Evolutionary conservation across 2,329 filamentous ascomycete genomes (phyloP), one percentile per base, ranked within the genome.

Genomic region (Elsinoe perseae): DNA sequence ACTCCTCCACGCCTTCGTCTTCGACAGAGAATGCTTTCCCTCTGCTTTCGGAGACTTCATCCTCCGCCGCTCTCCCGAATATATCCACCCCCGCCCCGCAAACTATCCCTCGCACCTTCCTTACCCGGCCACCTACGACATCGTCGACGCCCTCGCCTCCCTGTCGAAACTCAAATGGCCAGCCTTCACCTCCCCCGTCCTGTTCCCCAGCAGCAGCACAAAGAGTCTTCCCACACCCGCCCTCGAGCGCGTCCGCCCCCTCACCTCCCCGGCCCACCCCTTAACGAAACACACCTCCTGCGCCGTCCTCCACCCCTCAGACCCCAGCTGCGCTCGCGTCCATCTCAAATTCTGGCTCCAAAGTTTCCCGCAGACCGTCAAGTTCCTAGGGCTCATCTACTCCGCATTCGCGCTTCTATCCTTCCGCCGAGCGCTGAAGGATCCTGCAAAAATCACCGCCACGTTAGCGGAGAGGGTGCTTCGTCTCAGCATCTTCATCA

Each of bases 121-220:
- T 28, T 97, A 92, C 91, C 93, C 91, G 1, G 77, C 75, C 38
- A 79, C 83, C 1, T 82, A 85, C 64, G 81, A 89, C 59, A 84
- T 96, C 25, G 82, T 95, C 9, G 87, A 95, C 62, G 89, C 82
- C 48, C 72, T 98, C 14, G 88, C 85, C 3, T 80, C 86, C 62
- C 92, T 96, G 75, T 88, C 90, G 14, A 80, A 80, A 61, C 77
- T 92, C 20, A 83, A 83, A 66, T 96, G 92, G 88, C 92, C 91
- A 78, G 86, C 85, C 0, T 95, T 90, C 69, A 78, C 87, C 52
- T 92, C 89, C 0, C 92, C 92, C 1, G 92, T 90, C 38, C 80
- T 96, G 57, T 95, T 95, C 70, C 91, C 91, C 0, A 77, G 77
- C 60, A 78, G 80, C 12, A 69, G 74, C 48, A 82, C 80, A 1